Conservation (phyloP, 768 basidiomycete species). For the Phanerodontia chrysosporium region DNA sequence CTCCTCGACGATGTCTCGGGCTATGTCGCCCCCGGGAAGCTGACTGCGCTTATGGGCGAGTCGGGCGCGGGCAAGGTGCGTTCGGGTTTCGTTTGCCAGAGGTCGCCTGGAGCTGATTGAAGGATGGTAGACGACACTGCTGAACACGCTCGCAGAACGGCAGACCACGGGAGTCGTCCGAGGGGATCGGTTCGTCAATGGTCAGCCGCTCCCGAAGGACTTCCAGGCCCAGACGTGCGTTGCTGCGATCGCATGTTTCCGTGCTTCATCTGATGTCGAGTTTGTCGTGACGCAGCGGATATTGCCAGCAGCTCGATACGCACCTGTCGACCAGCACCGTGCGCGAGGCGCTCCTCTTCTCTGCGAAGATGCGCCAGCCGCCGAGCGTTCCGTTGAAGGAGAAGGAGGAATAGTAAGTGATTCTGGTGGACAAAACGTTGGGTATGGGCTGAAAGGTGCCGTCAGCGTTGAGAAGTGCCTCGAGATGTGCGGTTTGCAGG, state of each 20-base stretch:
- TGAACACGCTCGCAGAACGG: constrained; percentile 44
- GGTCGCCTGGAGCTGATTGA: not conserved
- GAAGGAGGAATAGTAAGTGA: constrained; percentile 71
- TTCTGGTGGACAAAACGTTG: too few relatives aligned
- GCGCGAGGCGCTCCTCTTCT: constrained; percentile 75
- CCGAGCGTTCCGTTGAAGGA: constrained; percentile 55
- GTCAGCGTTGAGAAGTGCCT: constrained; percentile 50
- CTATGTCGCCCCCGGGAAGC: constrained; percentile 74
- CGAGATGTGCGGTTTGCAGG: constrained; percentile 61
- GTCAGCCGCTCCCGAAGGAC: constrained; percentile 39
- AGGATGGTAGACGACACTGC: constrained; percentile 41
- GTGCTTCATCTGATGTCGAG: not conserved
- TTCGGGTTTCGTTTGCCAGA: not conserved
- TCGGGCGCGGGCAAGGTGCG: constrained; percentile 45
- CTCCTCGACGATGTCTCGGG: constrained; percentile 75
- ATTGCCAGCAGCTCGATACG: constrained; percentile 83
- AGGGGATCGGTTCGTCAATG: constrained; percentile 43
- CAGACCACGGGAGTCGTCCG: constrained; percentile 33
- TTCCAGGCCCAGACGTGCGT: constrained; percentile 50
- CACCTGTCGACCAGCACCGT: constrained; percentile 76
- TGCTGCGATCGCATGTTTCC: not conserved
- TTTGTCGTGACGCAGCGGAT: constrained; percentile 44
- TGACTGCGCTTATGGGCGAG: constrained; percentile 77
- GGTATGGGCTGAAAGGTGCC: too few relatives aligned
- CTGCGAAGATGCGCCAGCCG: constrained; percentile 77